phyloP scores from a whole-genome alignment of 805 yeast species.

The Torulaspora quercuum region DNA sequence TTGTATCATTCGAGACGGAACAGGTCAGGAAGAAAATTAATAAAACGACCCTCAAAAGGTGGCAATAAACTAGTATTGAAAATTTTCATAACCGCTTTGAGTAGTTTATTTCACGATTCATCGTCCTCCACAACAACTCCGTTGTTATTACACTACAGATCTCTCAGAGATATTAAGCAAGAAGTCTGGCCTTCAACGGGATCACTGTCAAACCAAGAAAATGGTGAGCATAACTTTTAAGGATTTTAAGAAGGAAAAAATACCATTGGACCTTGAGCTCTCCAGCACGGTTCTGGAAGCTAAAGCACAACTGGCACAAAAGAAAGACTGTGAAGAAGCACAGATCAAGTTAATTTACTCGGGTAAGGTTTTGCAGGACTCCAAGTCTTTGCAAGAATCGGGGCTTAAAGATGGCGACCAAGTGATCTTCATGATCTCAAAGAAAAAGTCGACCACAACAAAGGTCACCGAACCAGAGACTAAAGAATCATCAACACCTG shows the following conservation, averaged over 20 bases:
- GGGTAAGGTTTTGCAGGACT: slow-evolving; percentile 85
- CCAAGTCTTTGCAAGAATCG: slow-evolving; percentile 64
- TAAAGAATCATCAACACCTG: slow-evolving; percentile 6
- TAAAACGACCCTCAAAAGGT: too few species aligned
- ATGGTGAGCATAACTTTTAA: slow-evolving; percentile 49
- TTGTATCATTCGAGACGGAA: slow-evolving; percentile 1
- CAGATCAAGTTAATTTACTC: slow-evolving; percentile 90
- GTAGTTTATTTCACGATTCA: too few species aligned
- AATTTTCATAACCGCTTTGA: too few species aligned
- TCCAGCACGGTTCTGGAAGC: slow-evolving; percentile 63
- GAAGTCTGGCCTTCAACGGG: too few species aligned
- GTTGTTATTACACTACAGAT: too few species aligned
- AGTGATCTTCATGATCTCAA: slow-evolving; percentile 86
- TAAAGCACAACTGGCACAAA: slow-evolving; percentile 67
- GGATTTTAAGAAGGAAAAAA: slow-evolving; percentile 88
- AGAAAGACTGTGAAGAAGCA: slow-evolving; percentile 62
- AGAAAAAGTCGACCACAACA: slow-evolving; percentile 40
- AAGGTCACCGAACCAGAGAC: slow-evolving; percentile 28
- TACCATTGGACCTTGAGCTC: slow-evolving; percentile 72
- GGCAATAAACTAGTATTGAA: too few species aligned
- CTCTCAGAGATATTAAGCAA: too few species aligned
- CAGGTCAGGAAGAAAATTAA: slow-evolving; percentile 2
- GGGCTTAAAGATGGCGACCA: slow-evolving; percentile 82
- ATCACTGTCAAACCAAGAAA: slow-evolving; percentile 12
- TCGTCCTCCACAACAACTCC: too few species aligned